Conservation (phyloP, 163 green algal species). For the Scenedesmus sp. region DNA sequence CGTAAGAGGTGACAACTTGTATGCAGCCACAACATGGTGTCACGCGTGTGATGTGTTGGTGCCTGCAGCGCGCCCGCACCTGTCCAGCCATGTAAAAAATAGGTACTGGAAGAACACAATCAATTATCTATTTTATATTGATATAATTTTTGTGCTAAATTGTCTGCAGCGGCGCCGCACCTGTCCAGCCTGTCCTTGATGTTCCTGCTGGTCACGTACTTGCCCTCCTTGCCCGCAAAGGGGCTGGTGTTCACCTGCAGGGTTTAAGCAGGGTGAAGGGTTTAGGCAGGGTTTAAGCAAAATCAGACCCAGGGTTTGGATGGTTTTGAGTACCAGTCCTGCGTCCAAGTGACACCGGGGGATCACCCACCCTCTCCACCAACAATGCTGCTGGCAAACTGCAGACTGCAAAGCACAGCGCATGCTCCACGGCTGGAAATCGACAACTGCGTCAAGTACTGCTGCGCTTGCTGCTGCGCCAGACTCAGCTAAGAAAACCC, state of each 20-base stretch:
- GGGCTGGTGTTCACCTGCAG: conserved; percentile 93
- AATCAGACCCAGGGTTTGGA: no score
- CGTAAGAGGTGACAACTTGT: no score
- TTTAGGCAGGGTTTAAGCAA: background rate
- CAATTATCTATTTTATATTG: no score
- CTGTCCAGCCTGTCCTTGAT: conserved; percentile 83
- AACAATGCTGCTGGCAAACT: background rate
- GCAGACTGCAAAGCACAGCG: no score
- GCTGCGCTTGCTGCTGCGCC: background rate
- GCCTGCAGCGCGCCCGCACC: no score
- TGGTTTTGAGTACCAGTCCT: background rate
- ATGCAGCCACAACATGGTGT: no score
- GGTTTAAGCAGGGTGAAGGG: background rate
- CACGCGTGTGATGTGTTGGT: no score
- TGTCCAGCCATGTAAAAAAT: no score
- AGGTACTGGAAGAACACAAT: no score
- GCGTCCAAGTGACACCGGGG: background rate
- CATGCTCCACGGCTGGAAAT: no score
- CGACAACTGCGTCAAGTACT: background rate
- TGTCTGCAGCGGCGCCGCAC: background rate
- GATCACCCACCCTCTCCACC: background rate
- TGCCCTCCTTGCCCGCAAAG: conserved; percentile 98
- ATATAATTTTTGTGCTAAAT: no score
- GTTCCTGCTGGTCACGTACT: conserved; percentile 90
- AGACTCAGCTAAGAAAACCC: background rate